phyloP scores from a whole-genome alignment of 2,329 filamentous ascomycete species.

The Aspergillus neoniger region DNA sequence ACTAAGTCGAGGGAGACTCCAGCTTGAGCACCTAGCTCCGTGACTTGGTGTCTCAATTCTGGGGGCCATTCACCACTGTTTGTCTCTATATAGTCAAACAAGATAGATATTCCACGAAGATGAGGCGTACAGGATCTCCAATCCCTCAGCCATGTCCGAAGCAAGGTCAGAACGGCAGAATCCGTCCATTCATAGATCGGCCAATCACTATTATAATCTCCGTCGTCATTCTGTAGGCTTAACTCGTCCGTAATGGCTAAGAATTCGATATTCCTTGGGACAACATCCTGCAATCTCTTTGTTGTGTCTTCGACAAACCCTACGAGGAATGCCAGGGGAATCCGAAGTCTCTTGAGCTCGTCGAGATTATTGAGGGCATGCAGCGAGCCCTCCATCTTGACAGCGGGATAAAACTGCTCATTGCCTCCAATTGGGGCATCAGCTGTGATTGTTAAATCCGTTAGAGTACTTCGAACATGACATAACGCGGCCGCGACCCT shows the following conservation, averaged over 20 bases:
- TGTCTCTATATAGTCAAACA: neutral
- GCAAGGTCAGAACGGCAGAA: constrained; percentile 2
- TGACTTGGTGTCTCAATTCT: constrained; percentile 7
- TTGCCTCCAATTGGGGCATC: neutral
- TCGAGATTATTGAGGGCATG: neutral
- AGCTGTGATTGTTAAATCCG: constrained; percentile 21
- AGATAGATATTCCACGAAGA: constrained; percentile 14
- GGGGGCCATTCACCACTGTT: constrained; percentile 6
- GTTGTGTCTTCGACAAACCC: constrained; percentile 9
- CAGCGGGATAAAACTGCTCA: neutral
- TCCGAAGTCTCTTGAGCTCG: constrained; percentile 5
- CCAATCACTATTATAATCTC: neutral
- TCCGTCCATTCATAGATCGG: constrained; percentile 14
- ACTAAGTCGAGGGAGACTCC: constrained; percentile 11
- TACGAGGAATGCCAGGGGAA: constrained; percentile 10
- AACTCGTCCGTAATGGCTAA: constrained; percentile 22
- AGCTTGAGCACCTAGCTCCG: constrained; percentile 6
- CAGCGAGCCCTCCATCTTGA: neutral
- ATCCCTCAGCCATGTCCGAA: constrained; percentile 20
- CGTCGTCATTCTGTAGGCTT: constrained; percentile 8
- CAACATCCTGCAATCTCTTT: constrained; percentile 9
- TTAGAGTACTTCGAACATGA: constrained; percentile 21
- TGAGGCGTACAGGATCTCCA: constrained; percentile 14
- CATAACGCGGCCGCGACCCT: constrained; percentile 20
- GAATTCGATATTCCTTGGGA: constrained; percentile 22